A percentile compares a stretch with the other conserved stretches of the same genome.
Evolutionary conservation across 495 filamentous ascomycete genomes (phyloP).

Genomic region (Penicillium subrubescens): DNA sequence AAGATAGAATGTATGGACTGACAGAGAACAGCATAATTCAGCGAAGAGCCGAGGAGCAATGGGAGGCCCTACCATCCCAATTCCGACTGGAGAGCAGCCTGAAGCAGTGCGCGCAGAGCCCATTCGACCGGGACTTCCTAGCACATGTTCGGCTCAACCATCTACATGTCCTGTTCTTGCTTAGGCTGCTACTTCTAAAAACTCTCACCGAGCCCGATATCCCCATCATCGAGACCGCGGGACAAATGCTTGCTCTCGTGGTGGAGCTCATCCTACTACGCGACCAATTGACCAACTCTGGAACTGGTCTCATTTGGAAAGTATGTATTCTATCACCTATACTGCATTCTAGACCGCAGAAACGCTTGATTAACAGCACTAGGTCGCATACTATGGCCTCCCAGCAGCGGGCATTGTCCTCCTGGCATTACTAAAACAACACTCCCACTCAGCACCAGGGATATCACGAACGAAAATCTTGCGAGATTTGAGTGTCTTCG

Average conservation of each 20-base stretch:
- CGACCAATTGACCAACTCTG: slow-evolving; percentile 43
- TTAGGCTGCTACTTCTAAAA: slow-evolving; percentile 33
- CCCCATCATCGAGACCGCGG: slow-evolving; percentile 32
- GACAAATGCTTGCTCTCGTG: slow-evolving; percentile 39
- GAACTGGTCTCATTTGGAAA: slow-evolving; percentile 47
- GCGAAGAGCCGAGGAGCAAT: slow-evolving; percentile 28
- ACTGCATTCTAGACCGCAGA: not conserved
- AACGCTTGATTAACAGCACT: not conserved
- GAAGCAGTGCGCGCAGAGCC: slow-evolving; percentile 25
- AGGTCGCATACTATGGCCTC: slow-evolving; percentile 46
- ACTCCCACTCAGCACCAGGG: slow-evolving; percentile 12
- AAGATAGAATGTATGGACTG: not conserved
- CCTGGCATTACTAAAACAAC: slow-evolving; percentile 37
- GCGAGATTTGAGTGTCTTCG: slow-evolving; percentile 41
- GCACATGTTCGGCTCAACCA: slow-evolving; percentile 42
- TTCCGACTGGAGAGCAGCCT: slow-evolving; percentile 32
- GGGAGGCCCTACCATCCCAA: slow-evolving; percentile 29
- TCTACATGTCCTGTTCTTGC: slow-evolving; percentile 43
- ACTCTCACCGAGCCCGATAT: slow-evolving; percentile 37
- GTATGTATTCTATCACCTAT: slow-evolving; percentile 16
- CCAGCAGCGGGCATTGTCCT: slow-evolving; percentile 45
- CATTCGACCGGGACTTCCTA: slow-evolving; percentile 40
- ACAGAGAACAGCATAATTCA: slow-evolving; percentile 14
- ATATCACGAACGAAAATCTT: slow-evolving; percentile 29
- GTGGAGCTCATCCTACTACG: slow-evolving; percentile 41